Conservation (phyloP, 805 yeast genomes). For the Metschnikowia lochheadii region DNA sequence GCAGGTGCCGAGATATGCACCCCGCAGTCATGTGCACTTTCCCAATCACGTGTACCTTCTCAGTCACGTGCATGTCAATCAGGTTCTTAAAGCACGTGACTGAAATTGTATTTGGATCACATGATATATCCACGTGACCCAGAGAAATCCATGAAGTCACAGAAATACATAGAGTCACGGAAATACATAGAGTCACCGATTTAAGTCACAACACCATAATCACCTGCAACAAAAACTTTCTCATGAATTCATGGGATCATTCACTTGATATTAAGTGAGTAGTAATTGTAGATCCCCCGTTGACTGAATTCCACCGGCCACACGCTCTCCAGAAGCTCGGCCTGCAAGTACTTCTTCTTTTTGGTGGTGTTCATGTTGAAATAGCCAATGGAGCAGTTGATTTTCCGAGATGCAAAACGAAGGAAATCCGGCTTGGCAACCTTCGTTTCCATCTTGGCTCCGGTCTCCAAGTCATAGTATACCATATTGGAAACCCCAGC, state of each 20-base stretch:
- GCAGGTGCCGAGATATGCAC: not conserved
- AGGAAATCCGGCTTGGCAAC: slow-evolving; percentile 46
- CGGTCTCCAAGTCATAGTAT: slow-evolving; percentile 60
- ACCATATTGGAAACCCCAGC: slow-evolving; percentile 36
- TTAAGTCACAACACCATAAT: no score
- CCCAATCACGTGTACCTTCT: no score
- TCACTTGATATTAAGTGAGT: slow-evolving; percentile 44
- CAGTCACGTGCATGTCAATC: no score
- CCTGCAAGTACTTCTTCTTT: slow-evolving; percentile 29
- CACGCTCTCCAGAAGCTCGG: slow-evolving; percentile 30
- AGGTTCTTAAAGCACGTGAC: not conserved
- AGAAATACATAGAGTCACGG: no score
- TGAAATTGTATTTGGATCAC: not conserved
- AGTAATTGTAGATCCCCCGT: slow-evolving; percentile 56
- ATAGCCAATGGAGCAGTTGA: slow-evolving; percentile 52
- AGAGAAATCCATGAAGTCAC: no score
- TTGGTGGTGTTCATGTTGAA: slow-evolving; percentile 35
- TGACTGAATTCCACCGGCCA: slow-evolving; percentile 54
- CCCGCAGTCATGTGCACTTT: not conserved
- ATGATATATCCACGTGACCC: not conserved
- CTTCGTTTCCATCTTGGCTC: slow-evolving; percentile 51
- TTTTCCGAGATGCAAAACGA: slow-evolving; percentile 50
- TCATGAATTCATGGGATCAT: not conserved
- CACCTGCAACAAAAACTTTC: no score
- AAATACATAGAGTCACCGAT: no score